Evolutionary conservation across 2,329 filamentous ascomycete species (phyloP).

Genomic region (Penicillium brasilianum): DNA sequence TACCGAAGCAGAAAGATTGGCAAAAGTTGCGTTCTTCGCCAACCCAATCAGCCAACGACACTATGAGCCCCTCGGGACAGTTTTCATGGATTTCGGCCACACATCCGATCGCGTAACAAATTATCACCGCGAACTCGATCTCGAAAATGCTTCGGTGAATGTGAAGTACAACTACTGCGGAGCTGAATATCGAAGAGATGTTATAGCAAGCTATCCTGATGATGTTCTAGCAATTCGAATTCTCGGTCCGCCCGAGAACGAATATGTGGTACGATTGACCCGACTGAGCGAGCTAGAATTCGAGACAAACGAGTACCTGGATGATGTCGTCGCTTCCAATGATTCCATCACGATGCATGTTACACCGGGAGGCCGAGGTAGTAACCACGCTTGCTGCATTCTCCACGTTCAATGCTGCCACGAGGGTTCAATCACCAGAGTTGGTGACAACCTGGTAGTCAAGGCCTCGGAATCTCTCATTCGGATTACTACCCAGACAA

Average conservation of each 20-base stretch:
- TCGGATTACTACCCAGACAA: conserved; percentile 48
- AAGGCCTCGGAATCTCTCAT: conserved; percentile 45
- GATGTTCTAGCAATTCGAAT: conserved; percentile 46
- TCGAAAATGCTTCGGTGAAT: conserved; percentile 43
- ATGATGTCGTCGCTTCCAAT: conserved; percentile 39
- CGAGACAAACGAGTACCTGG: conserved; percentile 53
- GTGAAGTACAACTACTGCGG: conserved; percentile 46
- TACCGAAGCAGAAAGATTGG: conserved; percentile 49
- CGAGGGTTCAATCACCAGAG: conserved; percentile 35
- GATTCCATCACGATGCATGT: conserved; percentile 44
- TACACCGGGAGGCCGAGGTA: conserved; percentile 45
- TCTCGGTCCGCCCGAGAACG: conserved; percentile 25
- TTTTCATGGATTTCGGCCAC: conserved; percentile 51
- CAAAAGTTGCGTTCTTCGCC: conserved; percentile 51
- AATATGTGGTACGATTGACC: conserved; percentile 40
- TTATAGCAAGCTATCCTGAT: conserved; percentile 51
- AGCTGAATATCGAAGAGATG: conserved; percentile 43
- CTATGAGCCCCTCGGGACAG: conserved; percentile 53
- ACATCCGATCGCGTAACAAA: conserved; percentile 28
- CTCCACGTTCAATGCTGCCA: conserved; percentile 35
- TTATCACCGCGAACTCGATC: conserved; percentile 50
- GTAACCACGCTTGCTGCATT: conserved; percentile 41
- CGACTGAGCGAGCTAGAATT: conserved; percentile 51
- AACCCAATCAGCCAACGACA: conserved; percentile 54
- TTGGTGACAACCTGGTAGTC: conserved; percentile 46